phyloP scores from a whole-genome alignment of 495 filamentous ascomycete species.

The Apodospora peruviana region DNA sequence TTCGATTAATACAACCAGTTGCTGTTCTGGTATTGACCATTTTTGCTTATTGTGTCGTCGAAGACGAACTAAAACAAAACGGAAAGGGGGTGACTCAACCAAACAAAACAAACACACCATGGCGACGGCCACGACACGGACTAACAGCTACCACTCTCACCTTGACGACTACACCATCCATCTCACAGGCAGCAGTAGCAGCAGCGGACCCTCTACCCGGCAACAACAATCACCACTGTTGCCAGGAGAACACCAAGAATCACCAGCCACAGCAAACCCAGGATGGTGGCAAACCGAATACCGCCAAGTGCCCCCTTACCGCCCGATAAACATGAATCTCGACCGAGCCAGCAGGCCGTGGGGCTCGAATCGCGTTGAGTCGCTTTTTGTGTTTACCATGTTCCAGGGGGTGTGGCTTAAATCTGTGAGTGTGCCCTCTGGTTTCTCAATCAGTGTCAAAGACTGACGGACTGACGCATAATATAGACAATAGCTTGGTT shows the following conservation, averaged over 20 bases:
- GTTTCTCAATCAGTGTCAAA: not conserved
- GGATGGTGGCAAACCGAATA: constrained; percentile 40
- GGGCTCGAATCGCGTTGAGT: constrained; percentile 38
- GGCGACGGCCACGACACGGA: constrained; percentile 22
- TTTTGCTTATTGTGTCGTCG: too few species aligned
- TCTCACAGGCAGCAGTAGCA: constrained; percentile 23
- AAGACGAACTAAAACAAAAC: too few species aligned
- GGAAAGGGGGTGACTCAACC: too few species aligned
- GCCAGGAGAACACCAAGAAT: not conserved
- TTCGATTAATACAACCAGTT: too few species aligned
- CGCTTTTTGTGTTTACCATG: constrained; percentile 46
- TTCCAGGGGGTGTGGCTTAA: constrained; percentile 48
- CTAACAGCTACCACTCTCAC: constrained; percentile 21
- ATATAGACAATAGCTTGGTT: constrained; percentile 11
- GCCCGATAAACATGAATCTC: constrained; percentile 43
- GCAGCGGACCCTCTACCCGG: constrained; percentile 2
- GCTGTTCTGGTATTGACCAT: too few species aligned
- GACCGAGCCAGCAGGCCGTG: constrained; percentile 34
- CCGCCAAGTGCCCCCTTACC: constrained; percentile 44
- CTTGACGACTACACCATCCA: constrained; percentile 47
- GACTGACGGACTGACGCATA: not conserved
- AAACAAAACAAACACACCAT: too few species aligned
- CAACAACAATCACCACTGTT: constrained; percentile 2
- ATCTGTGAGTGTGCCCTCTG: constrained; percentile 34
- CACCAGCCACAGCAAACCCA: constrained; percentile 19